Percentiles rank a stretch among this genome's conserved stretches.
phyloP scores from a whole-genome alignment of 306 rosid genomes.

The Sicyos edulis region DNA sequence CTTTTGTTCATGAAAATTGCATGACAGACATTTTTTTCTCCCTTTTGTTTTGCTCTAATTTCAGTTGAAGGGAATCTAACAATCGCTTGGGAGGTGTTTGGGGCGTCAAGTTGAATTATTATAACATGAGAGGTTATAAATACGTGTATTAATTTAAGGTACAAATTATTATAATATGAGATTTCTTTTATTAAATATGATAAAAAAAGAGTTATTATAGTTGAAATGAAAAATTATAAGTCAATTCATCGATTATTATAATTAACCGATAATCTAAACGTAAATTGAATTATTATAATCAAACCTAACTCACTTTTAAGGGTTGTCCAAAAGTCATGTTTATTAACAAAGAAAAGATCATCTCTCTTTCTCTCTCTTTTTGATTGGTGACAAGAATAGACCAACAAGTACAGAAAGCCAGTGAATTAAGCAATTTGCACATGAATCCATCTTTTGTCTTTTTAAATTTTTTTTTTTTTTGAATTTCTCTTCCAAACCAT shows the following conservation, averaged over 20 bases:
- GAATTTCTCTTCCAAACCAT: slow-evolving; percentile 12
- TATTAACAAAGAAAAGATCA: slow-evolving; percentile 22
- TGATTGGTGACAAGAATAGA: slow-evolving; percentile 42
- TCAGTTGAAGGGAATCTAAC: slow-evolving; percentile 3
- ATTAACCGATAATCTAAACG: no score
- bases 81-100: not conserved
- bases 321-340: no score
- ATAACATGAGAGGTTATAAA: not conserved
- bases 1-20: slow-evolving; percentile 41
- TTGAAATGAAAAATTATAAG: no score
- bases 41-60: slow-evolving; percentile 18
- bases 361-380: no score
- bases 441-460: slow-evolving; percentile 60
- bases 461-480: slow-evolving; percentile 2
- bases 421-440: slow-evolving; percentile 51
- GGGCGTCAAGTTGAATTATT: slow-evolving; percentile 1
- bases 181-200: no score
- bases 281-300: no score
- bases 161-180: no score
- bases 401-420: slow-evolving; percentile 43
- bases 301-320: no score
- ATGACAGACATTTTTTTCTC: slow-evolving; percentile 31
- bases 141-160: no score
- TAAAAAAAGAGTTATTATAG: no score
- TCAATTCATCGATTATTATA: no score